phyloP scores from a whole-genome alignment of 2,329 filamentous ascomycete genomes.

The Colletotrichum liriopes region DNA sequence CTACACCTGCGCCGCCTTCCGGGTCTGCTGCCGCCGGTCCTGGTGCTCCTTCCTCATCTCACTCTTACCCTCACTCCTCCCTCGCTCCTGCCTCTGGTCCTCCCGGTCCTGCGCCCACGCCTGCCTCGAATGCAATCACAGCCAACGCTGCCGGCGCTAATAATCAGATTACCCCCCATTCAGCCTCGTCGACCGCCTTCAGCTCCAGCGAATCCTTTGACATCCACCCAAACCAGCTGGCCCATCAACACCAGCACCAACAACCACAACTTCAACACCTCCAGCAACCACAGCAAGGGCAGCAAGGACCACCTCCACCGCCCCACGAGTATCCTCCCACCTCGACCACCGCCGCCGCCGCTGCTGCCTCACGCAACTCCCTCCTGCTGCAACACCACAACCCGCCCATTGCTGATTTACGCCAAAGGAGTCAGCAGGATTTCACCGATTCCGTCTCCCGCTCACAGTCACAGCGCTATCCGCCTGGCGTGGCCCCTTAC shows the following conservation, averaged over 20 bases:
- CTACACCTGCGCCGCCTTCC: constrained; percentile 32
- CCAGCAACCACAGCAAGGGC: constrained; percentile 51
- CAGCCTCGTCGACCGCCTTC: constrained; percentile 64
- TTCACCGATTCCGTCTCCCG: constrained; percentile 65
- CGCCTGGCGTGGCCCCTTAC: constrained; percentile 51
- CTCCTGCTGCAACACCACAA: constrained; percentile 43
- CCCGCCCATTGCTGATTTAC: constrained; percentile 51
- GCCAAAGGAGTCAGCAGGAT: constrained; percentile 58
- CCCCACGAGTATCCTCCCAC: constrained; percentile 50
- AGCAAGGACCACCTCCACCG: constrained; percentile 49
- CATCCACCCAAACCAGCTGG: constrained; percentile 47
- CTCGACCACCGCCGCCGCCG: constrained; percentile 48
- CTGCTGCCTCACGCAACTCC: constrained; percentile 52
- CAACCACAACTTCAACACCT: constrained; percentile 48
- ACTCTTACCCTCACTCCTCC: constrained; percentile 18
- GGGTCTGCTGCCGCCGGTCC: constrained; percentile 34
- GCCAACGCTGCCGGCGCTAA: constrained; percentile 48
- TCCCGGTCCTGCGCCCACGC: constrained; percentile 43
- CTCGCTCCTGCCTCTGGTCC: constrained; percentile 32
- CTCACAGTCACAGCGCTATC: constrained; percentile 68
- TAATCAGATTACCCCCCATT: constrained; percentile 55
- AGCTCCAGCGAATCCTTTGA: constrained; percentile 66
- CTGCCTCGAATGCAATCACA: constrained; percentile 43
- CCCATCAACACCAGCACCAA: constrained; percentile 48
- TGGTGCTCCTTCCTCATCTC: constrained; percentile 37